These are phyloP conservation scores for Nemania serpens DNA, from an alignment of 2,329 filamentous ascomycete genomes.

Conservation along the genomic window DNA sequence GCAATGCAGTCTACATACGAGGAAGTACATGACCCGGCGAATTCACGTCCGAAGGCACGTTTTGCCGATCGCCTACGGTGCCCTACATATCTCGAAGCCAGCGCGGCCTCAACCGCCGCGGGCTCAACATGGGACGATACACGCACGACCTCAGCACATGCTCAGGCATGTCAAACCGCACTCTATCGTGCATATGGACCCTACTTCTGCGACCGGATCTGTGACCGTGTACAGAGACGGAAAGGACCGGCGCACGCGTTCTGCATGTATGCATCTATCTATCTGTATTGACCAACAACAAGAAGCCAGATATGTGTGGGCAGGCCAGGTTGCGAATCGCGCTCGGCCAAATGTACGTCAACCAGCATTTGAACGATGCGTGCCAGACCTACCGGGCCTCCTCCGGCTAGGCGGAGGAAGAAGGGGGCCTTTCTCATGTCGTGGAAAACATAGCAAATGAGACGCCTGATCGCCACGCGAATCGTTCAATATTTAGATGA, in stretches of 20 bases:
- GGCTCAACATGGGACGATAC: slow-evolving; percentile 12
- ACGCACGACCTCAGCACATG: slow-evolving; percentile 13
- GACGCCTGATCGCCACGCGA: slow-evolving; percentile 3
- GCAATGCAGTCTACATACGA: slow-evolving; percentile 13
- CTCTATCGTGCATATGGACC: slow-evolving; percentile 13
- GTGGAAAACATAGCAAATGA: slow-evolving; percentile 8
- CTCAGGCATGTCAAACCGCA: slow-evolving; percentile 16
- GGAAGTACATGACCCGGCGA: slow-evolving; percentile 10
- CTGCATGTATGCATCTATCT: slow-evolving; percentile 15
- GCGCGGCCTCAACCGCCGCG: slow-evolving; percentile 4
- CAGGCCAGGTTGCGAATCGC: slow-evolving; percentile 19
- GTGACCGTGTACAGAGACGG: slow-evolving; percentile 9
- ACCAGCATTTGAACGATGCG: slow-evolving; percentile 11
- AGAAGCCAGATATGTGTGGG: neutral
- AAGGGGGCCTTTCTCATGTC: neutral
- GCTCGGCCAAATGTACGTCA: slow-evolving; percentile 16
- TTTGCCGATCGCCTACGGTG: slow-evolving; percentile 1
- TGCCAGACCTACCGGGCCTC: slow-evolving; percentile 12
- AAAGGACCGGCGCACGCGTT: neutral
- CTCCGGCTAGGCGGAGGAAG: neutral
- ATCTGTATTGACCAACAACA: neutral
- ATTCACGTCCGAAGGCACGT: slow-evolving; percentile 5
- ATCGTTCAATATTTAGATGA: slow-evolving; percentile 14
- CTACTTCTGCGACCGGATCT: slow-evolving; percentile 15
- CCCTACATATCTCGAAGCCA: slow-evolving; percentile 4